These are phyloP conservation scores for Santalum album DNA, from an alignment of 164 flowering plant genomes.

Conservation along the genomic window DNA sequence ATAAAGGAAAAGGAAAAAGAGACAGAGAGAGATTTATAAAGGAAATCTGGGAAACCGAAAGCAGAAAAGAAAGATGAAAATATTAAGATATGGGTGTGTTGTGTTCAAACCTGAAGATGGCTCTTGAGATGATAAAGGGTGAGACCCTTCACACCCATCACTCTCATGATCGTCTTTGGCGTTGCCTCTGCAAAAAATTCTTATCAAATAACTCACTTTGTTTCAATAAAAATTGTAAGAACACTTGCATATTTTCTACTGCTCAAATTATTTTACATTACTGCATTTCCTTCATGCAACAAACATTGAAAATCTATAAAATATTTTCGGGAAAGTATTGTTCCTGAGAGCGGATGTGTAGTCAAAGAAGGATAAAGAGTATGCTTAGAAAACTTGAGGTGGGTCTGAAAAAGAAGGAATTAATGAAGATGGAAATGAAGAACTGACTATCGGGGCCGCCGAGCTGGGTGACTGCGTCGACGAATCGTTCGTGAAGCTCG, in stretches of 20 bases:
- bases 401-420: background rate
- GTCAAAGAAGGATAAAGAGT: background rate
- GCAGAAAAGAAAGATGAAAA: background rate
- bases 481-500: constrained; percentile 96
- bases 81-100: no score
- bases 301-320: no score
- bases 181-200: constrained; percentile 95
- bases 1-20: constrained; percentile 3
- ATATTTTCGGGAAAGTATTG: no score
- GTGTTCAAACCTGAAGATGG: constrained; percentile 77
- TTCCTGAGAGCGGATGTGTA: background rate
- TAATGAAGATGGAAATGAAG: background rate
- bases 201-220: no score
- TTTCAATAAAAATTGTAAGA: no score
- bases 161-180: constrained; percentile 97
- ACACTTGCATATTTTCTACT: no score
- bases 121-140: constrained; percentile 99
- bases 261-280: no score
- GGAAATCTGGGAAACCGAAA: background rate
- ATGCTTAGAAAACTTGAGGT: background rate
- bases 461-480: constrained; percentile 96
- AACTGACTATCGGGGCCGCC: constrained; percentile 92
- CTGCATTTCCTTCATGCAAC: background rate
- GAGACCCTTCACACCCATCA: constrained; percentile 98
- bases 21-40: background rate